These are phyloP conservation scores for Pseudocercospora cruenta DNA, from an alignment of 2,329 filamentous ascomycete genomes.

Conservation along the genomic window DNA sequence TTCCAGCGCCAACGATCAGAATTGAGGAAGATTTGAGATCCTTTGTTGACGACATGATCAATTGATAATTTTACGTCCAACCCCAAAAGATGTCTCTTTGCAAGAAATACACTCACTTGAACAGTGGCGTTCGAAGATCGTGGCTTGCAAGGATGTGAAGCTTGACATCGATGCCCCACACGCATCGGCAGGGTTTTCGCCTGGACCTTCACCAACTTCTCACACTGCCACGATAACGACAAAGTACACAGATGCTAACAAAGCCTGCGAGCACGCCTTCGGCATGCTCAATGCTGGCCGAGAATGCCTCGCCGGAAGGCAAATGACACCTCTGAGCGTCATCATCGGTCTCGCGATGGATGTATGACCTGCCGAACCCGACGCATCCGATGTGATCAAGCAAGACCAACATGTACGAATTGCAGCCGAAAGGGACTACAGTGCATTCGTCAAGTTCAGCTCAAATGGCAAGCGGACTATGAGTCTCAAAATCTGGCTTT, in stretches of 20 bases:
- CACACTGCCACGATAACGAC: neutral
- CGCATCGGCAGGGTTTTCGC: neutral
- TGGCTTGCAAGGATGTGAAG: neutral
- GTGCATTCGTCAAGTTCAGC: neutral
- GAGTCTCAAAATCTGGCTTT: neutral
- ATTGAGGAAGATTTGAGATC: conserved; percentile 25
- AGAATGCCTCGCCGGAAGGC: conserved; percentile 11
- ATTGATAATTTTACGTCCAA: too few species aligned
- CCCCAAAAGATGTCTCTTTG: neutral
- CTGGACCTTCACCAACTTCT: conserved; percentile 9
- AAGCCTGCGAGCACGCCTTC: neutral
- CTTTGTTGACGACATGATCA: neutral
- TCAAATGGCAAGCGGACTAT: conserved; percentile 9
- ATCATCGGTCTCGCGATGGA: neutral
- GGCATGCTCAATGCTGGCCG: neutral
- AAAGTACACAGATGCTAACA: neutral
- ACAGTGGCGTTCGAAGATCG: neutral
- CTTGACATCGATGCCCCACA: neutral
- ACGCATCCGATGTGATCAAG: conserved; percentile 5
- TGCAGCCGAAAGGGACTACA: neutral
- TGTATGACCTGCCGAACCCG: conserved; percentile 7
- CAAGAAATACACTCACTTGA: neutral
- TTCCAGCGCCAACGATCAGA: conserved; percentile 55
- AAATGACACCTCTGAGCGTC: neutral
- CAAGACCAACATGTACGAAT: neutral